These are phyloP conservation scores for Picea abies DNA, from an alignment of 83 land plant species.

Conservation along the genomic window DNA sequence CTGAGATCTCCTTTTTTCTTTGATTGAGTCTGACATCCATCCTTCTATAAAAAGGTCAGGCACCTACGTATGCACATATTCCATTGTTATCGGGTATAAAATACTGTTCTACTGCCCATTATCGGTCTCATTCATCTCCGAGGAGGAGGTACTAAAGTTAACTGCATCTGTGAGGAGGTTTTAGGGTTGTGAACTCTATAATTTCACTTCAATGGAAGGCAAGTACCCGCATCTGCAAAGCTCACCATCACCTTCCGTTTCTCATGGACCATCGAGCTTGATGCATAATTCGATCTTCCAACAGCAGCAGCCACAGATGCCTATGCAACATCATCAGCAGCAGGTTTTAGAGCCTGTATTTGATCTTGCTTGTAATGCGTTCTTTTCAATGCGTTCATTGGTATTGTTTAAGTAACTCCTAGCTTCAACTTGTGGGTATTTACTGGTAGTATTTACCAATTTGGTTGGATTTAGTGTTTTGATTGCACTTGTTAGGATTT, in stretches of 20 bases:
- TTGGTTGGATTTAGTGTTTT: not conserved
- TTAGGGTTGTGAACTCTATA: not conserved
- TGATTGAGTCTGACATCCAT: conserved; percentile 3
- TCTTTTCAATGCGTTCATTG: not conserved
- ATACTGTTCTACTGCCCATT: not conserved
- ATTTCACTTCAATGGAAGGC: conserved; percentile 8
- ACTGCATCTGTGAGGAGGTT: not conserved
- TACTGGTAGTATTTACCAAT: not conserved
- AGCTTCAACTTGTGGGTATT: not conserved
- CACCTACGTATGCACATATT: not conserved
- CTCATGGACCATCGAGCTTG: conserved; percentile 4
- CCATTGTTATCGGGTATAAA: not conserved
- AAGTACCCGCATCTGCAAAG: conserved; percentile 17
- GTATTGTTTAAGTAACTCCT: not conserved
- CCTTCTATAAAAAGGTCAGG: not conserved
- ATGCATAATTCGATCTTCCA: not conserved
- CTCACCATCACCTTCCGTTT: not conserved
- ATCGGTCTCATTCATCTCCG: not conserved
- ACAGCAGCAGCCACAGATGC: conserved; percentile 24
- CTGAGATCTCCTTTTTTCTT: not conserved
- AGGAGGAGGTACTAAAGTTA: not conserved
- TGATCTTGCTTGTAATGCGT: not conserved
- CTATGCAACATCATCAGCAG: not conserved
- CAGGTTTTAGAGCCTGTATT: conserved; percentile 1
- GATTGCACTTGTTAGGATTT: not conserved